These are phyloP conservation scores for Colletotrichum plurivorum DNA, from an alignment of 2,329 filamentous ascomycete genomes.

Conservation along the genomic window DNA sequence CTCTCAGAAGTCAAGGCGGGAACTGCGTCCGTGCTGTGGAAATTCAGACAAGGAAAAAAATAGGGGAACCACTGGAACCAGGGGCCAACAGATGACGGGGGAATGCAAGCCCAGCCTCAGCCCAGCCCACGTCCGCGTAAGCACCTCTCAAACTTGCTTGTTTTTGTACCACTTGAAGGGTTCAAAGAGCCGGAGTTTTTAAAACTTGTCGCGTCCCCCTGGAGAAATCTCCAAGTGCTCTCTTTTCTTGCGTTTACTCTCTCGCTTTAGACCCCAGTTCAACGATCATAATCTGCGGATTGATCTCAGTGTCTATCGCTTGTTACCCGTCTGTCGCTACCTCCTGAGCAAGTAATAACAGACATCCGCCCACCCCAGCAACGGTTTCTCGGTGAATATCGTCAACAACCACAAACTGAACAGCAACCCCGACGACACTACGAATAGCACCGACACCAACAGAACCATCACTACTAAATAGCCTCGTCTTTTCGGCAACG, in stretches of 20 bases:
- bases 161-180: constrained; percentile 24
- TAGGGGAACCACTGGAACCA: neutral
- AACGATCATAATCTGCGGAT: too few relatives aligned
- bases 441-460: too few relatives aligned
- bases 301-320: too few relatives aligned
- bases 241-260: too few relatives aligned
- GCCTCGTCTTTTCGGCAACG: neutral
- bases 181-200: neutral
- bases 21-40: constrained; percentile 24
- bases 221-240: too few relatives aligned
- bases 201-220: constrained; percentile 11
- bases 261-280: too few relatives aligned
- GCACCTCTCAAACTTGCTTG: constrained; percentile 27
- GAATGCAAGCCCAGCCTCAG: constrained; percentile 38
- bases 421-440: too few relatives aligned
- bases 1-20: constrained; percentile 8
- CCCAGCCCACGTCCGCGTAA: constrained; percentile 37
- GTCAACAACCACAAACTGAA: too few relatives aligned
- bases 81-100: constrained; percentile 14
- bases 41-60: constrained; percentile 22
- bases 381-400: too few relatives aligned
- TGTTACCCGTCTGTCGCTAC: too few relatives aligned
- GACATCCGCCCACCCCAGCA: too few relatives aligned
- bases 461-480: neutral
- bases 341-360: too few relatives aligned